Conservation (phyloP, 345 rosid species). For the Corchorus olitorius region DNA sequence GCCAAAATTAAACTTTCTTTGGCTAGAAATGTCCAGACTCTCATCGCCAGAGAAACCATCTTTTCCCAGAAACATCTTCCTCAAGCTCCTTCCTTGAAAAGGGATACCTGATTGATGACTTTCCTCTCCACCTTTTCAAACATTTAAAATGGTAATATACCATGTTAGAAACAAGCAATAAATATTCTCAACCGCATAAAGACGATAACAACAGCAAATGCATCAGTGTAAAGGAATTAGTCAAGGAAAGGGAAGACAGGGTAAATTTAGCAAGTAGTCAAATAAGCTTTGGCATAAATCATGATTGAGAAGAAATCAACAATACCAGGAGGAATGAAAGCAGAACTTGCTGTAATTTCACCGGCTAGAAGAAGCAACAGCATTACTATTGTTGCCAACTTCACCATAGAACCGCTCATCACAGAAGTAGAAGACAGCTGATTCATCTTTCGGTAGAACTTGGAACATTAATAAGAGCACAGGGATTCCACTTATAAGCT, state of each 20-base stretch:
- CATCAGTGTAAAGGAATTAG: too few species aligned
- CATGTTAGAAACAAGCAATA: neutral
- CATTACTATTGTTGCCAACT: constrained; percentile 9
- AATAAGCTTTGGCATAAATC: neutral
- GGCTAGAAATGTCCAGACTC: neutral
- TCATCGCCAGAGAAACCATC: neutral
- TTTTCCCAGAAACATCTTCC: neutral
- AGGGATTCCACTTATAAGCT: too few species aligned
- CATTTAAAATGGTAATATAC: neutral
- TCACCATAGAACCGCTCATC: neutral
- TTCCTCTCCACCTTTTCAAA: neutral
- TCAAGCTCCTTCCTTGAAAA: neutral
- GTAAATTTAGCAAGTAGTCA: too few species aligned
- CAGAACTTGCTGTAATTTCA: neutral
- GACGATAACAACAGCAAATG: too few species aligned
- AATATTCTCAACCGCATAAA: neutral
- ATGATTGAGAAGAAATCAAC: neutral
- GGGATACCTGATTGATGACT: neutral
- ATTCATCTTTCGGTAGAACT: too few species aligned
- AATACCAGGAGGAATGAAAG: constrained; percentile 11
- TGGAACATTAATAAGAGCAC: too few species aligned
- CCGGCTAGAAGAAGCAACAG: constrained; percentile 10
- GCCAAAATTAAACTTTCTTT: neutral
- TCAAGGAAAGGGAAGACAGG: neutral
- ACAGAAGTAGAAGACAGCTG: too few species aligned